Conservation (phyloP, 1,139 yeast genomes). For the Debaryomyces singareniensis region DNA sequence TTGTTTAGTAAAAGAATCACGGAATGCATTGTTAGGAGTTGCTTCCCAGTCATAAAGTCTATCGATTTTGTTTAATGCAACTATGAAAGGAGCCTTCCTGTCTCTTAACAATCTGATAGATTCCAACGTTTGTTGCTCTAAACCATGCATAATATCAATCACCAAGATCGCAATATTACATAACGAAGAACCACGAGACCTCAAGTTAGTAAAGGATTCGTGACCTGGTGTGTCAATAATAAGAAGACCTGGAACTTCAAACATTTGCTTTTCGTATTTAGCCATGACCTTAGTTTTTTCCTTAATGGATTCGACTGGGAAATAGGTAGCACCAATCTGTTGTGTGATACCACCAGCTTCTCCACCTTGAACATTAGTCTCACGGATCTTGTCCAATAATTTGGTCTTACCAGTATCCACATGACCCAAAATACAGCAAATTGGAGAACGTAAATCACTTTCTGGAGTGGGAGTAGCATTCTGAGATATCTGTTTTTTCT, state of each 20-base stretch:
- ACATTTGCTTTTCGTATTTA: conserved; percentile 73
- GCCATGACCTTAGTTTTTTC: conserved; percentile 91
- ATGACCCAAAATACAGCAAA: conserved; percentile 98
- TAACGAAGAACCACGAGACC: conserved; percentile 97
- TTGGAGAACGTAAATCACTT: conserved; percentile 86
- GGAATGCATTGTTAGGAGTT: conserved; percentile 87
- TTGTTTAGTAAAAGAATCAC: conserved; percentile 87
- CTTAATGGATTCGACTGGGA: conserved; percentile 92
- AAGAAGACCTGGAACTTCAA: conserved; percentile 94
- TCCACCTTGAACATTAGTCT: conserved; percentile 98
- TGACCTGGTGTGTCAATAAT: conserved; percentile 99
- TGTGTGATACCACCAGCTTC: conserved; percentile 99
- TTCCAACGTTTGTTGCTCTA: conserved; percentile 95
- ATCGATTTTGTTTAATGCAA: conserved; percentile 95
- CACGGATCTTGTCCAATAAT: conserved; percentile 92
- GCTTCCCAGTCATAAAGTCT: conserved; percentile 93
- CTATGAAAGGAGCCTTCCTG: conserved; percentile 95
- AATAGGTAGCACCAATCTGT: conserved; percentile 99
- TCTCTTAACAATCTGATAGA: conserved; percentile 88
- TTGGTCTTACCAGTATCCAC: conserved; percentile 99
- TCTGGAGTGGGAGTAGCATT: conserved; percentile 17
- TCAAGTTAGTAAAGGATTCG: conserved; percentile 95
- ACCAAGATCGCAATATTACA: conserved; percentile 99
- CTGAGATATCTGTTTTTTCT: conserved; percentile 10
- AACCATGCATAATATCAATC: conserved; percentile 98